Evolutionary conservation across 148 eudicot species (phyloP).

Genomic region (Cornus kousa): DNA sequence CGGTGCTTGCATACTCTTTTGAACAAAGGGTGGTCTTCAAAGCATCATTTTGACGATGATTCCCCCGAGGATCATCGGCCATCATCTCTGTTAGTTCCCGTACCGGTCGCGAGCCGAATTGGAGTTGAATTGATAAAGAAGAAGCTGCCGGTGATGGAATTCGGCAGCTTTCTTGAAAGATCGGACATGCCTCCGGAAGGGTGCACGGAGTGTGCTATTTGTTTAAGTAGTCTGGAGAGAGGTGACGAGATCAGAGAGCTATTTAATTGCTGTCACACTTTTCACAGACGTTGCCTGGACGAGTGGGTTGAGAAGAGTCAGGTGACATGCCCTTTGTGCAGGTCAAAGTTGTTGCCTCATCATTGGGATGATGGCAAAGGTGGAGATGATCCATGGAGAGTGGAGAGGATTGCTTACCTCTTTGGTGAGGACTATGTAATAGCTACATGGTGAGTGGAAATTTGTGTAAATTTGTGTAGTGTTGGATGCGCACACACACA

Average conservation of each 20-base stretch:
- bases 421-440: slow-evolving; percentile 18
- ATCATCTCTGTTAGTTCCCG: not conserved
- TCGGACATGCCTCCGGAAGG: not conserved
- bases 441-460: not conserved
- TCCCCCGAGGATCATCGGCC: not conserved
- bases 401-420: slow-evolving; percentile 27
- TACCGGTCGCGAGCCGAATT: not conserved
- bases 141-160: slow-evolving; percentile 12
- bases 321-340: slow-evolving; percentile 17
- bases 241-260: not conserved
- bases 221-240: not conserved
- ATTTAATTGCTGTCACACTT: slow-evolving; percentile 5
- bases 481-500: too few relatives aligned
- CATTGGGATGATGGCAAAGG: not conserved
- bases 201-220: not conserved
- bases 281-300: slow-evolving; percentile 12
- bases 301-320: slow-evolving; percentile 15
- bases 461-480: too few relatives aligned
- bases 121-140: not conserved
- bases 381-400: slow-evolving; percentile 26
- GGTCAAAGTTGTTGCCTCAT: slow-evolving; percentile 13
- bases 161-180: not conserved
- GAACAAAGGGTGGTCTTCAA: not conserved
- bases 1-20: not conserved
- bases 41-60: not conserved